phyloP scores from a whole-genome alignment of 352 stramenopile species.

The Elongisporangium anandrum region DNA sequence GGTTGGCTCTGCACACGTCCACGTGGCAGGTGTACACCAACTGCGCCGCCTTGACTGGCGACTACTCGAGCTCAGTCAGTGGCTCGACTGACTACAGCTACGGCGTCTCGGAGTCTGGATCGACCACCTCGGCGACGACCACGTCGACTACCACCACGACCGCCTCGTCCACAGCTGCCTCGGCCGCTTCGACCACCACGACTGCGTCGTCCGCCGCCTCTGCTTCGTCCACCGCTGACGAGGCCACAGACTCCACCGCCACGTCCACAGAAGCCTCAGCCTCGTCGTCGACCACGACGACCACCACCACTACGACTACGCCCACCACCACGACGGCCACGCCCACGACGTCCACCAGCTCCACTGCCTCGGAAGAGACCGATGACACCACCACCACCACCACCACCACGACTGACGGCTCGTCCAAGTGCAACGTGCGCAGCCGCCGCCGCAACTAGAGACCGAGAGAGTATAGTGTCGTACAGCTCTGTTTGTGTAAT shows the following conservation, averaged over 20 bases:
- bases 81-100: slow-evolving; percentile 1
- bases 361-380: background rate
- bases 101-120: background rate
- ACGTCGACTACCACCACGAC: slow-evolving; percentile 5
- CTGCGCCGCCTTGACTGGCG: background rate
- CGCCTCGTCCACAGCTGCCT: background rate
- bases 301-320: slow-evolving; percentile 5
- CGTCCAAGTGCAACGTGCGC: slow-evolving; percentile 15
- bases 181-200: background rate
- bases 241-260: background rate
- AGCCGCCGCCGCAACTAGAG: slow-evolving; percentile 18
- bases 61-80: background rate
- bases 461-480: no score
- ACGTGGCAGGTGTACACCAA: slow-evolving; percentile 18
- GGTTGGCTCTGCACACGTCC: slow-evolving; percentile 25
- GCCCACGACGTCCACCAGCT: background rate
- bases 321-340: slow-evolving; percentile 6
- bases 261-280: slow-evolving; percentile 6
- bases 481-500: background rate
- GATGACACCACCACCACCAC: background rate
- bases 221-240: background rate
- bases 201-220: background rate
- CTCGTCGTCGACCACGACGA: slow-evolving; percentile 9
- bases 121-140: background rate
- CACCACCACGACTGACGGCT: background rate